Percentiles rank a stretch among this genome's conserved stretches.
phyloP scores from a whole-genome alignment of 345 rosid genomes.

The Murraya paniculata region DNA sequence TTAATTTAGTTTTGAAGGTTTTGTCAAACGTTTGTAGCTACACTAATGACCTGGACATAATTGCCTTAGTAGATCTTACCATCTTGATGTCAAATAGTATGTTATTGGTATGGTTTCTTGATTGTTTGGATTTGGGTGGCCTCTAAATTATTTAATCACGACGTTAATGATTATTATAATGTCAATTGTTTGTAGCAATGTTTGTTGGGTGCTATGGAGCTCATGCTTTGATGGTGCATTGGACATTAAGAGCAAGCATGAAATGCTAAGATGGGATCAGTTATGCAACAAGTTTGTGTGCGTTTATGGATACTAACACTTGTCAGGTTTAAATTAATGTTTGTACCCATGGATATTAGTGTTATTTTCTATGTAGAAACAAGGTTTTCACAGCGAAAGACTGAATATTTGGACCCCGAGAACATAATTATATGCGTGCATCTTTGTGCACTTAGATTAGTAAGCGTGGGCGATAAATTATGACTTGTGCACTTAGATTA shows the following conservation, averaged over 20 bases:
- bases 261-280: not conserved
- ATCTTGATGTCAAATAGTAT: not conserved
- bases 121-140: not conserved
- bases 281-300: not conserved
- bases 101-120: not conserved
- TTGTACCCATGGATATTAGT: not conserved
- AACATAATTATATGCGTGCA: not conserved
- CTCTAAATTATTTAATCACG: not conserved
- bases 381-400: not conserved
- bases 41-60: not conserved
- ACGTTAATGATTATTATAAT: not conserved
- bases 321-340: not conserved
- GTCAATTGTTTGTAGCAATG: not conserved
- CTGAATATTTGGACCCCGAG: not conserved
- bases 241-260: not conserved
- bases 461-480: not conserved
- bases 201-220: not conserved
- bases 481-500: not conserved
- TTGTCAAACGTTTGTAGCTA: not conserved
- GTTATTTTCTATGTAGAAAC: not conserved
- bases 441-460: not conserved
- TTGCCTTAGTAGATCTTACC: not conserved
- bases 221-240: conserved; percentile 1
- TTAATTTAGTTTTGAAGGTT: not conserved
- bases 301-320: not conserved